Base-by-base conservation (phyloP, 306 rosid genomes). In the Lathyrus tuberosus region DNA sequence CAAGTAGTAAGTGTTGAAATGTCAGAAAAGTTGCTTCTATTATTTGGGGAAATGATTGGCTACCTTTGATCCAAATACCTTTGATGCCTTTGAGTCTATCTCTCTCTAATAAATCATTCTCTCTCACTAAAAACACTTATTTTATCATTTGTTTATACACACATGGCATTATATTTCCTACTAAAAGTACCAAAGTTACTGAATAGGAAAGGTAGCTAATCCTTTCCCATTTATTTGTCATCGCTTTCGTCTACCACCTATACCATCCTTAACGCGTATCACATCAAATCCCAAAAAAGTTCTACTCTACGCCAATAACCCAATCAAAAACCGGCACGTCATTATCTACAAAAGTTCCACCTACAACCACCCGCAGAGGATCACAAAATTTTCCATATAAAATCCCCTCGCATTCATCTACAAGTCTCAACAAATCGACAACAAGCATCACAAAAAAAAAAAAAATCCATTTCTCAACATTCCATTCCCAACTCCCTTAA, bases 291-390 rank as follows among this genome's bases (percentile, higher is more conserved):
- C 26, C 26, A 48, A 24, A 74, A 74, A 65, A 14, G 18, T 13
- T 12, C 33, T 33, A 24, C 15, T 0, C 40, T 43, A 0, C 3
- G 0, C 11, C 0, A 12, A 43, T 0, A 10, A 1, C 4, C 64
- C 75, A 60, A 60, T 73, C 0, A 6, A 8, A 5, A 6, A 0
- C 0, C 1, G 17, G 48, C 78, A 78, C 75, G 82, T 78, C 43
- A 40, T 10, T 18, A 15, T 4, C 10, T 0, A 0, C 47, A 18
- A 14, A 44, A 43, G 3, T 17, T 7, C 8, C 8, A 72, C 0
- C 0, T 67, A 52, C 41, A 2, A 14, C 10, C 26, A 15, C 1
- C 4, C 66, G 31, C 75, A 78, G 5, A 18, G 0, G 51, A 73
- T 42, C 47, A 12, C 14, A 59, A 17, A 14, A 71, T 0, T 1